Conservation (phyloP, 805 yeast genomes). For the Saccharomycopsis sp. region DNA sequence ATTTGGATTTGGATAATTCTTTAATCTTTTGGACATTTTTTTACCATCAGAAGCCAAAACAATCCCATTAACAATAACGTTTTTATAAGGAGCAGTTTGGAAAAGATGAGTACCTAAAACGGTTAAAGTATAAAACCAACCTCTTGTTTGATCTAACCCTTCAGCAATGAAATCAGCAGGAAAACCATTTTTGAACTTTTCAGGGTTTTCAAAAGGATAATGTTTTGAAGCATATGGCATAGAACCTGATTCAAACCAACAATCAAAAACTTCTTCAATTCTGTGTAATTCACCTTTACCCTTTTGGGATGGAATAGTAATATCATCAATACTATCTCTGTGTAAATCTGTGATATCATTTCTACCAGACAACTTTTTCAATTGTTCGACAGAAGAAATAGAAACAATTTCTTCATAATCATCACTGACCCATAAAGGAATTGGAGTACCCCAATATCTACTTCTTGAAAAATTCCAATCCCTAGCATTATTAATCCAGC, state of each 20-base stretch:
- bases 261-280: constrained; percentile 96
- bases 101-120: constrained; percentile 93
- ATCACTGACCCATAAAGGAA: constrained; percentile 95
- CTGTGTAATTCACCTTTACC: constrained; percentile 86
- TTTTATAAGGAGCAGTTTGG: constrained; percentile 85
- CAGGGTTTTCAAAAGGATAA: constrained; percentile 87
- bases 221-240: constrained; percentile 98
- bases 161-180: constrained; percentile 98
- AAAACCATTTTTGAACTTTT: constrained; percentile 60
- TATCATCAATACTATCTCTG: constrained; percentile 83
- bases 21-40: constrained; percentile 97
- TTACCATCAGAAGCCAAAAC: constrained; percentile 97
- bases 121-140: constrained; percentile 97
- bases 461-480: constrained; percentile 99
- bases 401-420: constrained; percentile 90
- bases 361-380: constrained; percentile 75
- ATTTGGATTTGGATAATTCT: constrained; percentile 95
- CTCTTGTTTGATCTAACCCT: constrained; percentile 99
- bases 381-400: constrained; percentile 83
- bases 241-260: constrained; percentile 99
- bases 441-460: constrained; percentile 99
- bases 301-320: constrained; percentile 83
- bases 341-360: constrained; percentile 80
- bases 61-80: constrained; percentile 93
- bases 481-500: constrained; percentile 98